Evolutionary conservation across 305 asterid genomes (phyloP).

Genomic region (Fraxinus ornus): DNA sequence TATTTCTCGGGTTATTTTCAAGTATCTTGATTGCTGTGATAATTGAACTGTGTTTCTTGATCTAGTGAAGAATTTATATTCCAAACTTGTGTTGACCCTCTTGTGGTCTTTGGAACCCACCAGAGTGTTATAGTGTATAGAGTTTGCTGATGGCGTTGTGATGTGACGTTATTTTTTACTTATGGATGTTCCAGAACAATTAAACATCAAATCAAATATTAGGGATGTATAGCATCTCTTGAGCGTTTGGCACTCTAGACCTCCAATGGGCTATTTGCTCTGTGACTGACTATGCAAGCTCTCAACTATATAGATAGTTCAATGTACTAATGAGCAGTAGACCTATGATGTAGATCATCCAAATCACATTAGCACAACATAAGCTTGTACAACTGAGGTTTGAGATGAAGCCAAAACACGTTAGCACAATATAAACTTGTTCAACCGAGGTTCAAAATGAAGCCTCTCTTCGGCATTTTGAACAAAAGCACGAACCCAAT

Average conservation of each 20-base stretch:
- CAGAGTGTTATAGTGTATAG: neutral
- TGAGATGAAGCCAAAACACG: neutral
- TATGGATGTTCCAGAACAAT: neutral
- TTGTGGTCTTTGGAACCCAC: neutral
- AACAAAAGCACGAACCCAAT: neutral
- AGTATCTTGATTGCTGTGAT: neutral
- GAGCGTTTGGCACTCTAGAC: neutral
- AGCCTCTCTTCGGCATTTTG: neutral
- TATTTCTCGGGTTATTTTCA: neutral
- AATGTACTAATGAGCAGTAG: neutral
- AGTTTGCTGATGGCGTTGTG: neutral
- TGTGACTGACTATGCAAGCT: neutral
- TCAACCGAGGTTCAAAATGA: neutral
- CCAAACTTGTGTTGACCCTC: neutral
- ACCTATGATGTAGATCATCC: neutral
- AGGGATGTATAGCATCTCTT: neutral
- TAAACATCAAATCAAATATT: neutral
- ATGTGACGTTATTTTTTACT: neutral
- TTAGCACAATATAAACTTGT: too few species aligned
- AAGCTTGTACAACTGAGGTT: neutral
- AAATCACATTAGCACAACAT: neutral
- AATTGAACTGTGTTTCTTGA: neutral
- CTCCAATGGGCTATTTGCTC: neutral
- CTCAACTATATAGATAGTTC: neutral
- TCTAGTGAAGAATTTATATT: neutral